phyloP scores from a whole-genome alignment of 2,329 filamentous ascomycete species.

The Lachnellula suecica region DNA sequence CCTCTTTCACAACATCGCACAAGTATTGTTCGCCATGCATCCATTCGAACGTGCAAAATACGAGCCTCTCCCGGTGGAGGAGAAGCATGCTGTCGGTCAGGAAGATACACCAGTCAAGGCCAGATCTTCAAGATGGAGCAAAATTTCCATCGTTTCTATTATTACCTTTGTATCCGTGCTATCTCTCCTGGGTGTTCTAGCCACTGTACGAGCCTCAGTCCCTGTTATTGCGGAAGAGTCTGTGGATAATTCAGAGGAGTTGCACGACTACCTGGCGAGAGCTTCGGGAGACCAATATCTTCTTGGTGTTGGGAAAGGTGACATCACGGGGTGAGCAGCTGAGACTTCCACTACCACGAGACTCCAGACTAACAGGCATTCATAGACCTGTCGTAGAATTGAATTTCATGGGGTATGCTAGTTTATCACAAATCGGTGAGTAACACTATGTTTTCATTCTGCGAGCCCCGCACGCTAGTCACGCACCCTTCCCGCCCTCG shows the following conservation, averaged over 20 bases:
- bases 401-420: conserved; percentile 89
- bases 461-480: background rate
- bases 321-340: conserved; percentile 59
- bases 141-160: background rate
- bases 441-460: background rate
- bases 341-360: background rate
- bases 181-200: conserved; percentile 1
- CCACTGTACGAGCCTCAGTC: background rate
- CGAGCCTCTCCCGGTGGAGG: conserved; percentile 7
- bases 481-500: background rate
- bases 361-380: conserved; percentile 3
- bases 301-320: conserved; percentile 67
- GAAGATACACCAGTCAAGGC: background rate
- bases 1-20: background rate
- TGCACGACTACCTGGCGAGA: conserved; percentile 15
- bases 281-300: conserved; percentile 46
- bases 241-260: background rate
- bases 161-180: conserved; percentile 1
- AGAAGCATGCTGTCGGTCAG: conserved; percentile 6
- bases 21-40: conserved; percentile 10
- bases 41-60: conserved; percentile 10
- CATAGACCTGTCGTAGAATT: conserved; percentile 79
- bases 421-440: conserved; percentile 66
- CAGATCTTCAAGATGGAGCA: conserved; percentile 5
- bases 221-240: background rate